Base-by-base conservation (phyloP, 2,329 filamentous ascomycete species). In the Botryotinia calthae region DNA sequence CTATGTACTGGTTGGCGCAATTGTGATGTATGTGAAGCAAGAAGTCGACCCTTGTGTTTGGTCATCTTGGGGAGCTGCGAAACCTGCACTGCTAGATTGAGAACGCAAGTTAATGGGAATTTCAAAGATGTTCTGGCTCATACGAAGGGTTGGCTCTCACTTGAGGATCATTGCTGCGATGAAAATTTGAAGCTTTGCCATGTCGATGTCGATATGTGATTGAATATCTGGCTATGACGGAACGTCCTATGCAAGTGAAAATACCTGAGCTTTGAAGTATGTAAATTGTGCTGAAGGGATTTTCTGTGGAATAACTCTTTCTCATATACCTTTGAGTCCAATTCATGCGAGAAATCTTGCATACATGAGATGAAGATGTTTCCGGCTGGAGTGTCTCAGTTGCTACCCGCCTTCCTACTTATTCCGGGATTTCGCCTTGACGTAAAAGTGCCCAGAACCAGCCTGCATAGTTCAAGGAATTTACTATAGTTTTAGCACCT, bases 1-100 rank as follows among this genome's bases (percentile, higher is more conserved):
- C 37, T 59, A 46, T 48, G n/a, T 63, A 72, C 71, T 34, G 28
- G 18, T 25, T 37, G 46, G 28, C 9, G 65, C 72, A 46, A 61
- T 71, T 42, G 48, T 59, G n/a, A 68, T 73, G 25, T 48, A 64
- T 25, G 48, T 72, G 59, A 54, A 77, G 70, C 75, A 77, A 28
- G 72, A 72, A 37, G 48, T 67, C 18, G 22, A 56, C 25, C 37
- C n/a, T 69, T 74, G 61, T 64, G 63, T 20, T 73, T 61, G 54
- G 68, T 58, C 69, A 70, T 20, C 67, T 69, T 54, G 62, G 59
- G 74, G 73, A 25, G 72, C 54, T 37, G 73, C 72, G 37, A 71
- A n/a, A 46, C 44, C 65, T 58, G 59, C 48, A 70, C 71, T 58
- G 44, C 75, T 76, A 62, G 14, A 31, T 37, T 5, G 18, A 37